A percentile compares a stretch with the other conserved stretches of the same genome.
These are phyloP conservation scores for Orbilia ellipsospora DNA, from an alignment of 2,329 filamentous ascomycete species.

Conservation along the genomic window DNA sequence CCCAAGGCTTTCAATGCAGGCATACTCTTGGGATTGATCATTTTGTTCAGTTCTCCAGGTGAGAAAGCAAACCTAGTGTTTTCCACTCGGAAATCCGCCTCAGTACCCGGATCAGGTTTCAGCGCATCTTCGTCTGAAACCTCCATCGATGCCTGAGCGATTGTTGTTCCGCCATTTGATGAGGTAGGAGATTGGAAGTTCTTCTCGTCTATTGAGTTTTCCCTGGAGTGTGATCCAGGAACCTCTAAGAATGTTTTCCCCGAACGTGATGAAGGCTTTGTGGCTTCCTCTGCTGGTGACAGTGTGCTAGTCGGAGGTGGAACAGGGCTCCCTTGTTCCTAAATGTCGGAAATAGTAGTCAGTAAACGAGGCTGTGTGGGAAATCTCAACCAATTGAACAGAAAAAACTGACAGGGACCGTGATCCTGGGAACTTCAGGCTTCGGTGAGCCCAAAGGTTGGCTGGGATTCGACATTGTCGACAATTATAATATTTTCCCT, in stretches of 20 bases:
- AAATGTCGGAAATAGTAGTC: background rate
- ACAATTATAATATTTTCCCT: conserved; percentile 24
- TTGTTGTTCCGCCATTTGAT: conserved; percentile 52
- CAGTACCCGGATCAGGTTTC: conserved; percentile 67
- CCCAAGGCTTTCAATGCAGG: conserved; percentile 83
- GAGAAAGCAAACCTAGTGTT: conserved; percentile 80
- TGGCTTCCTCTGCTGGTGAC: conserved; percentile 35
- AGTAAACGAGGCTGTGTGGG: background rate
- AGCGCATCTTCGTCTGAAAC: conserved; percentile 66
- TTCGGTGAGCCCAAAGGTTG: conserved; percentile 46
- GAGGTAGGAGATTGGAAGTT: conserved; percentile 51
- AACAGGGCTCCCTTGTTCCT: conserved; percentile 44
- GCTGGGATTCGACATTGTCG: conserved; percentile 44
- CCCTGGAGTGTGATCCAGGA: conserved; percentile 38
- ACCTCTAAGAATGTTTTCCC: conserved; percentile 49
- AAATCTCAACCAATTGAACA: background rate
- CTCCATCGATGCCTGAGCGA: conserved; percentile 48
- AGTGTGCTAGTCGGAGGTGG: conserved; percentile 28
- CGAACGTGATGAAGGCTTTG: conserved; percentile 43
- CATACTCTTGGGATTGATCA: conserved; percentile 89
- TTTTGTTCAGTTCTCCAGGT: conserved; percentile 83
- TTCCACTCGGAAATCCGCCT: conserved; percentile 66
- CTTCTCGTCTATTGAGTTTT: conserved; percentile 55
- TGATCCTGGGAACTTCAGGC: conserved; percentile 51
- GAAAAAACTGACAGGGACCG: conserved; percentile 33